A percentile compares a stretch with the other conserved stretches of the same genome.
These are phyloP conservation scores for Boletus tomentosulus DNA, from an alignment of 768 basidiomycete species.

Conservation along the genomic window DNA sequence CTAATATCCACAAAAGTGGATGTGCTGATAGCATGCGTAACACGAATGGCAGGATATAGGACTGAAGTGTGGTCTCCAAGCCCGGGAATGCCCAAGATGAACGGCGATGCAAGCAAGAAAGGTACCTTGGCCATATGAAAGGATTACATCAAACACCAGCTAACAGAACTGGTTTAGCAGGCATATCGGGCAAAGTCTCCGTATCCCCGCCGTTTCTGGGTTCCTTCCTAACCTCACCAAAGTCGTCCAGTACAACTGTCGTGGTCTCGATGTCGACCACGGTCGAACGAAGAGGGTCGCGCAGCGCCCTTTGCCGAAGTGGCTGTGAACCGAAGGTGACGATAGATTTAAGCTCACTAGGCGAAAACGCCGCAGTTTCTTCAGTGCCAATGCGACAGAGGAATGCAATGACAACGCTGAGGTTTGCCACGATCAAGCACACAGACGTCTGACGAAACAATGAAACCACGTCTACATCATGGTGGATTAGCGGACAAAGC, in stretches of 20 bases:
- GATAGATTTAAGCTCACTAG: background rate
- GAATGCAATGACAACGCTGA: conserved; percentile 2
- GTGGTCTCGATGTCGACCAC: background rate
- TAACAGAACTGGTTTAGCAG: background rate
- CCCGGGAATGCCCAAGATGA: background rate
- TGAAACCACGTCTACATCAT: background rate
- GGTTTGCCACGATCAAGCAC: conserved; percentile 2
- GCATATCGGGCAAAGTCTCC: background rate
- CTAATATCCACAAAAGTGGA: background rate
- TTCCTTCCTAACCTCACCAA: too few relatives aligned
- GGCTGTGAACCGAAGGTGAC: background rate
- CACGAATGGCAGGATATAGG: background rate
- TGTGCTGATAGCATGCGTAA: background rate
- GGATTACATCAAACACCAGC: background rate
- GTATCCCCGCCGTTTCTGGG: background rate
- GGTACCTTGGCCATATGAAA: background rate
- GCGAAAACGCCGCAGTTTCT: background rate
- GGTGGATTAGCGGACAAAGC: background rate
- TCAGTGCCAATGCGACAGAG: conserved; percentile 5
- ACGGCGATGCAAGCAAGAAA: background rate
- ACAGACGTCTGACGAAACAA: background rate
- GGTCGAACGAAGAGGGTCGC: background rate
- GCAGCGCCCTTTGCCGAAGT: background rate
- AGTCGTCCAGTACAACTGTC: background rate
- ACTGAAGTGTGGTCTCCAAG: background rate